phyloP scores from a whole-genome alignment of 148 eudicot genomes.

The Cornus florida region DNA sequence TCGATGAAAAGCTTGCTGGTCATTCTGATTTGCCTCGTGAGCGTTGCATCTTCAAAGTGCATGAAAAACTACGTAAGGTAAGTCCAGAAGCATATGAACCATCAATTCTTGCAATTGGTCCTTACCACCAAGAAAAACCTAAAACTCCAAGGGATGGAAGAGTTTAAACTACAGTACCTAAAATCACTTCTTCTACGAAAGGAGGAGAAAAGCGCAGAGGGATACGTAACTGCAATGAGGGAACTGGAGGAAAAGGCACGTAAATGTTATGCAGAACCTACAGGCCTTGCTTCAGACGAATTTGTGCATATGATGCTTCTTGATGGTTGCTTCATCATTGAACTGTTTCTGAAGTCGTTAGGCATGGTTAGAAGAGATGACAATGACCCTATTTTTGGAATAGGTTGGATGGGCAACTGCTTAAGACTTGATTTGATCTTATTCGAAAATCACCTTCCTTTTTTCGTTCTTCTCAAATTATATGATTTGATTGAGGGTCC shows the following conservation, averaged over 20 bases:
- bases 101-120: conserved; percentile 25
- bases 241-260: conserved; percentile 6
- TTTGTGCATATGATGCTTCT: conserved; percentile 29
- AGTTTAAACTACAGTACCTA: conserved; percentile 14
- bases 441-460: conserved; percentile 29
- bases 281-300: neutral
- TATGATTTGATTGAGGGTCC: too few relatives aligned
- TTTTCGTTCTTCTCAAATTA: conserved; percentile 10
- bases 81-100: conserved; percentile 25
- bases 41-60: conserved; percentile 17
- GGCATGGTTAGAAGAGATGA: neutral
- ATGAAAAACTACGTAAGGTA: conserved; percentile 5
- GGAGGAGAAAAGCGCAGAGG: neutral
- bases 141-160: conserved; percentile 19
- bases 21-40: neutral
- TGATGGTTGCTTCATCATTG: conserved; percentile 29
- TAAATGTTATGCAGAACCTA: conserved; percentile 14
- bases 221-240: conserved; percentile 8
- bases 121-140: conserved; percentile 24
- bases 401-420: neutral
- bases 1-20: too few relatives aligned
- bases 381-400: conserved; percentile 21
- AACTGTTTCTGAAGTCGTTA: conserved; percentile 14
- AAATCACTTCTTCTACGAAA: neutral
- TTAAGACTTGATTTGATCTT: conserved; percentile 19